Evolutionary conservation across 1,284 basidiomycete species (phyloP).

Genomic region (Paramarasmius palmivorus): DNA sequence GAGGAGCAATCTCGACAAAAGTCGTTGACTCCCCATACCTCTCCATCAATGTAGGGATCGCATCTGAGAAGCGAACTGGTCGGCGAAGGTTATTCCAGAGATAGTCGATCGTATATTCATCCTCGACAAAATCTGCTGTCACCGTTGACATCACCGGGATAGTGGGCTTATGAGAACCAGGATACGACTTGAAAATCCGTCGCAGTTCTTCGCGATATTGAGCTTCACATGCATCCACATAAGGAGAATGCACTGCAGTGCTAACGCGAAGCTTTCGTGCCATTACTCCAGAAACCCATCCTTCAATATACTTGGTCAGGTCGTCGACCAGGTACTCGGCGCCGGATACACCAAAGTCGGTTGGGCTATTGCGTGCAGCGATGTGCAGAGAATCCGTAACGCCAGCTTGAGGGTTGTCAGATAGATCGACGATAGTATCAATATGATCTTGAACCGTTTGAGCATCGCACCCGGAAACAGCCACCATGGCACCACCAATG

Average conservation of each 20-base stretch:
- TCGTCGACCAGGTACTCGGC: constrained; percentile 2
- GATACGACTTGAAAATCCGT: background rate
- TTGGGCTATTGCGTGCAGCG: constrained; percentile 2
- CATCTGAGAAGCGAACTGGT: constrained; percentile 6
- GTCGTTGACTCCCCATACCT: background rate
- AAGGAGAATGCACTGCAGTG: constrained; percentile 4
- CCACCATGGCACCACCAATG: constrained; percentile 1
- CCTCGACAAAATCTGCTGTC: constrained; percentile 1
- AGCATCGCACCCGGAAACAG: background rate
- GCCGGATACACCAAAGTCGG: constrained; percentile 6
- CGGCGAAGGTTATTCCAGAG: constrained; percentile 10
- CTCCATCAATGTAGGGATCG: background rate
- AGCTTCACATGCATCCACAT: background rate
- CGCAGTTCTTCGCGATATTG: background rate
- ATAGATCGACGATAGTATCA: background rate
- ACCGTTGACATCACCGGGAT: constrained; percentile 8
- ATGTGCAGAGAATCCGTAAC: constrained; percentile 1
- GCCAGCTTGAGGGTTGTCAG: background rate
- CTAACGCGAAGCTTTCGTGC: constrained; percentile 2
- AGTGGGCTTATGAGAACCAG: background rate
- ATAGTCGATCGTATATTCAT: constrained; percentile 1
- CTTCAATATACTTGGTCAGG: background rate
- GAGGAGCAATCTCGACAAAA: constrained; percentile 9
- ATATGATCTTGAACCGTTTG: background rate
- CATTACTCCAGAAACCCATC: background rate